A percentile compares a stretch with the other conserved stretches of the same genome.
These are phyloP conservation scores for Penicillium sclerotigenum DNA, from an alignment of 2,329 filamentous ascomycete species.

Conservation along the genomic window DNA sequence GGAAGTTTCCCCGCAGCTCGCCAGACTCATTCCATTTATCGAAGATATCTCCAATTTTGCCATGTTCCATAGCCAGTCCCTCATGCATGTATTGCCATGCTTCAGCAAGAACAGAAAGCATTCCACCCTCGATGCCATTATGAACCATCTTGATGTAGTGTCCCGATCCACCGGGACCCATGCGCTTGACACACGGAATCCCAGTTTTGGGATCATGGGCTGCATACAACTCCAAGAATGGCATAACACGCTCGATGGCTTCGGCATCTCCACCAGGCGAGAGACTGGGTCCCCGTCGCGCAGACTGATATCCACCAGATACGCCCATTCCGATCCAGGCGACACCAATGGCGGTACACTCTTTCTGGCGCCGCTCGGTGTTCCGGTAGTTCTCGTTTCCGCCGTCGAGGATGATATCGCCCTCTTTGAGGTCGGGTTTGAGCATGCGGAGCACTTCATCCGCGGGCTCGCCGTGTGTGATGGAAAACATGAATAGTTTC, in stretches of 20 bases:
- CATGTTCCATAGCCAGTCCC: constrained; percentile 56
- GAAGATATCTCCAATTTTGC: constrained; percentile 61
- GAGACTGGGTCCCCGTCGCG: constrained; percentile 63
- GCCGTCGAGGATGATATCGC: constrained; percentile 67
- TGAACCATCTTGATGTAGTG: constrained; percentile 76
- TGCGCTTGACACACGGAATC: constrained; percentile 57
- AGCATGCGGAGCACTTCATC: constrained; percentile 40
- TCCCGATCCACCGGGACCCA: constrained; percentile 62
- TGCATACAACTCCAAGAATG: constrained; percentile 59
- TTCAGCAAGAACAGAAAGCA: constrained; percentile 64
- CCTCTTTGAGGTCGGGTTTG: constrained; percentile 52
- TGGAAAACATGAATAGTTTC: constrained; percentile 42
- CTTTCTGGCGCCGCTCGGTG: constrained; percentile 61
- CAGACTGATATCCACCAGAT: constrained; percentile 66
- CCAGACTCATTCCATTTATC: constrained; percentile 59
- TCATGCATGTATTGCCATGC: constrained; percentile 62
- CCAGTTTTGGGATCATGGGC: constrained; percentile 59
- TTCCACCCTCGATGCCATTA: constrained; percentile 70
- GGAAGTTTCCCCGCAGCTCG: constrained; percentile 59
- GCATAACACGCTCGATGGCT: constrained; percentile 58
- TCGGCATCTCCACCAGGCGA: constrained; percentile 61
- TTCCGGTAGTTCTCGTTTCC: constrained; percentile 66
- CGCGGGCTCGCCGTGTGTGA: constrained; percentile 40
- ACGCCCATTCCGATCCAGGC: constrained; percentile 67
- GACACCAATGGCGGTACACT: constrained; percentile 57